phyloP scores from a whole-genome alignment of 1,284 basidiomycete species.

The Moniliophthora roreri region DNA sequence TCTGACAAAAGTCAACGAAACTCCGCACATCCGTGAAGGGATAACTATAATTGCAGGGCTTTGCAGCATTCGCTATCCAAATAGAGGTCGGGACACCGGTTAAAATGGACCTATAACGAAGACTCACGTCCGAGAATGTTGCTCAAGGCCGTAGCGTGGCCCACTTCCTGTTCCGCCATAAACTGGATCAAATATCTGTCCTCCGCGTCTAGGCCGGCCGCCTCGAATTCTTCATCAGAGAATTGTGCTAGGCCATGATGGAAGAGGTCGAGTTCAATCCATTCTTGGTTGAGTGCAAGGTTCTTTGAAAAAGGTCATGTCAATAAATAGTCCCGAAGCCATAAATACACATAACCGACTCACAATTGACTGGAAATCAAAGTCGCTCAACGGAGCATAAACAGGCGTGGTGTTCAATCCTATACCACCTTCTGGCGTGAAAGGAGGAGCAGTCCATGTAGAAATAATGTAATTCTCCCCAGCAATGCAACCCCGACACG shows the following conservation, averaged over 20 bases:
- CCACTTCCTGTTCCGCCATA: conserved; percentile 62
- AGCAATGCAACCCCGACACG: too few species aligned
- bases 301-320: conserved; percentile 27
- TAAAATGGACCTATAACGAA: not conserved
- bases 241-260: conserved; percentile 57
- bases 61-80: conserved; percentile 33
- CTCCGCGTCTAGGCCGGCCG: conserved; percentile 51
- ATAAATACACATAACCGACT: too few species aligned
- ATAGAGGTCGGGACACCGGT: not conserved
- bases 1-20: conserved; percentile 64
- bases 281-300: conserved; percentile 63
- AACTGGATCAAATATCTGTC: conserved; percentile 55
- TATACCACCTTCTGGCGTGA: too few species aligned
- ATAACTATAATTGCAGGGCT: conserved; percentile 63
- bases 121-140: conserved; percentile 48
- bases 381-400: too few species aligned
- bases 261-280: conserved; percentile 64
- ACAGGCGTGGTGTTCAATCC: too few species aligned
- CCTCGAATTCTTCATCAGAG: conserved; percentile 54
- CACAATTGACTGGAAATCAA: too few species aligned
- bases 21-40: conserved; percentile 58
- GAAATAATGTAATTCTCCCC: too few species aligned
- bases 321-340: too few species aligned
- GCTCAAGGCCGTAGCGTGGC: conserved; percentile 47
- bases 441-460: too few species aligned